Evolutionary conservation across 2,329 filamentous ascomycete species (phyloP).

Genomic region (Fusarium globosum): DNA sequence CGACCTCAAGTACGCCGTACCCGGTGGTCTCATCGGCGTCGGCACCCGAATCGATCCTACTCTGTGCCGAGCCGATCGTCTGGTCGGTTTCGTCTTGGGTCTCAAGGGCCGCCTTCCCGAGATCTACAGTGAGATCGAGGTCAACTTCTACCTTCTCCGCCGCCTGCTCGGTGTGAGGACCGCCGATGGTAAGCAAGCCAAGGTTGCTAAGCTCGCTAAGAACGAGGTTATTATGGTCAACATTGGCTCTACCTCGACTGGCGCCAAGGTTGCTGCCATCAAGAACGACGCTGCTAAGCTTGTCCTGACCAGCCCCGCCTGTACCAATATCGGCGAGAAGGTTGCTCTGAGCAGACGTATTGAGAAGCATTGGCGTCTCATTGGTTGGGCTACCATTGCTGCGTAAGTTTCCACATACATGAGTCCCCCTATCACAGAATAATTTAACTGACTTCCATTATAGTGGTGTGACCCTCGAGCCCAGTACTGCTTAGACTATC

Average conservation of each 20-base stretch:
- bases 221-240: slow-evolving; percentile 99
- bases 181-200: slow-evolving; percentile 98
- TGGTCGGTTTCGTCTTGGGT: slow-evolving; percentile 97
- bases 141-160: slow-evolving; percentile 98
- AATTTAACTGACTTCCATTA: slow-evolving; percentile 24
- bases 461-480: slow-evolving; percentile 66
- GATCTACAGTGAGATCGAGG: slow-evolving; percentile 98
- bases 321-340: slow-evolving; percentile 98
- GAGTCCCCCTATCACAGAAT: background rate
- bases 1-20: slow-evolving; percentile 97
- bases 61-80: slow-evolving; percentile 97
- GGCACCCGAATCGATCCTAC: slow-evolving; percentile 98
- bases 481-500: slow-evolving; percentile 56
- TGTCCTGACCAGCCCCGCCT: slow-evolving; percentile 90
- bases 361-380: slow-evolving; percentile 98
- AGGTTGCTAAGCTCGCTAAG: slow-evolving; percentile 98
- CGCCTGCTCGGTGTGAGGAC: slow-evolving; percentile 96
- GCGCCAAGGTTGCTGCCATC: slow-evolving; percentile 96
- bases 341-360: slow-evolving; percentile 95
- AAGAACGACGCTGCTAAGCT: slow-evolving; percentile 98
- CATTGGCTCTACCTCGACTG: slow-evolving; percentile 96
- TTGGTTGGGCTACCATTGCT: slow-evolving; percentile 88
- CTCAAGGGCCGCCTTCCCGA: slow-evolving; percentile 92
- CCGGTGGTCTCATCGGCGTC: slow-evolving; percentile 97
- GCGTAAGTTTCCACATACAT: slow-evolving; percentile 60